phyloP scores from a whole-genome alignment of 2,329 filamentous ascomycete species.

The Aspergillus tamarii region DNA sequence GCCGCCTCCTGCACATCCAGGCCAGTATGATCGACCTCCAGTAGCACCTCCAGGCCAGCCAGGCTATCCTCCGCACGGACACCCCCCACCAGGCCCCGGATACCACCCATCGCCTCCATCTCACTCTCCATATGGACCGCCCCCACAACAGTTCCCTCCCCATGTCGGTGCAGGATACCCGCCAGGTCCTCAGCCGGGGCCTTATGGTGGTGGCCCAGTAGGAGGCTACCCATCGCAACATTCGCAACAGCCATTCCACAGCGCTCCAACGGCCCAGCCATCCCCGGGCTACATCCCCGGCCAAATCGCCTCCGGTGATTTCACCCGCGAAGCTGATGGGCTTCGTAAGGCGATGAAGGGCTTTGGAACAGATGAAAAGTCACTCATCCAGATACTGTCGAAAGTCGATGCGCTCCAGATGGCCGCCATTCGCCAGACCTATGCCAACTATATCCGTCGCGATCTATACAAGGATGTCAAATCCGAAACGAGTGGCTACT shows the following conservation, averaged over 20 bases:
- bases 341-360: constrained; percentile 88
- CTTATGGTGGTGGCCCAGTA: constrained; percentile 29
- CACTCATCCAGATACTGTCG: constrained; percentile 70
- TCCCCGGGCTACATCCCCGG: constrained; percentile 75
- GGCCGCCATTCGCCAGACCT: constrained; percentile 68
- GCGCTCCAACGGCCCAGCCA: constrained; percentile 59
- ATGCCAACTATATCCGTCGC: constrained; percentile 65
- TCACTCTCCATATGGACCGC: constrained; percentile 21
- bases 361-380: constrained; percentile 83
- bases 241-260: constrained; percentile 31
- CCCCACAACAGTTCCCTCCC: constrained; percentile 18
- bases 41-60: constrained; percentile 35
- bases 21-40: constrained; percentile 27
- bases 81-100: constrained; percentile 12
- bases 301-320: constrained; percentile 69
- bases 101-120: constrained; percentile 17
- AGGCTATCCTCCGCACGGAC: constrained; percentile 28
- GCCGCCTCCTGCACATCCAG: constrained; percentile 1
- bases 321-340: constrained; percentile 67
- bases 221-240: constrained; percentile 34
- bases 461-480: constrained; percentile 75
- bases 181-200: constrained; percentile 24
- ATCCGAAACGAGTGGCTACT: constrained; percentile 74
- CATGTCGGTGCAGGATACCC: constrained; percentile 27
- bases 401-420: constrained; percentile 79